Conservation (phyloP, 495 filamentous ascomycete genomes). For the Aspergillus kassunensis region DNA sequence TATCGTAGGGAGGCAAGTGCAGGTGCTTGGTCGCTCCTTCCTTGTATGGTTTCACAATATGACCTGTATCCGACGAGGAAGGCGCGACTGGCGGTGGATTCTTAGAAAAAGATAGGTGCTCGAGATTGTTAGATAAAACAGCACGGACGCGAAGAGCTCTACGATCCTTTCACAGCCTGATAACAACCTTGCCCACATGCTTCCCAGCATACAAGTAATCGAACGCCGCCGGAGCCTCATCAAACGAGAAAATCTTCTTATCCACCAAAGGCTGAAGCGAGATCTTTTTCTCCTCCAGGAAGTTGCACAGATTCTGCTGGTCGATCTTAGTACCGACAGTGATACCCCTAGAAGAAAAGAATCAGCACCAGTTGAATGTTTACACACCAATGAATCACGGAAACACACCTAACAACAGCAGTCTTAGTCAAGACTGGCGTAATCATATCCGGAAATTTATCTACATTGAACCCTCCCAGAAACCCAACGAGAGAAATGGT, state of each 20-base stretch:
- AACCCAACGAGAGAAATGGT: background rate
- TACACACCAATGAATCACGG: background rate
- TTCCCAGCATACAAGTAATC: slow-evolving; percentile 25
- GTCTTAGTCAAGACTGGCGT: background rate
- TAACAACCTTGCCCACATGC: slow-evolving; percentile 32
- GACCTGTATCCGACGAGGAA: no score
- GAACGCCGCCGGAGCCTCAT: slow-evolving; percentile 24
- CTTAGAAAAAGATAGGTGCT: no score
- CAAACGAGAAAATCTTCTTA: slow-evolving; percentile 21
- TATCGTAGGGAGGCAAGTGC: no score
- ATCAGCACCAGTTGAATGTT: background rate
- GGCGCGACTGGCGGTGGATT: no score
- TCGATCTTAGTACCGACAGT: slow-evolving; percentile 22
- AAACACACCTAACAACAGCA: background rate
- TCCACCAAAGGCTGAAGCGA: slow-evolving; percentile 20
- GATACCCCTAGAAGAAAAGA: slow-evolving; percentile 22
- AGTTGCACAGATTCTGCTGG: slow-evolving; percentile 19
- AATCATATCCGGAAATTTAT: background rate
- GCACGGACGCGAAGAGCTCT: no score
- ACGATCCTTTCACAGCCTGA: slow-evolving; percentile 13
- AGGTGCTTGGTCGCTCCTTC: no score
- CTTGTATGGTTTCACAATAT: no score
- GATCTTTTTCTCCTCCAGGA: slow-evolving; percentile 27
- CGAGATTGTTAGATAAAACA: no score
- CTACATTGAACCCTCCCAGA: background rate